Percentiles rank a stretch among this genome's conserved stretches.
Conservation (phyloP, 352 stramenopile genomes). For the Phytophthora megakarya region DNA sequence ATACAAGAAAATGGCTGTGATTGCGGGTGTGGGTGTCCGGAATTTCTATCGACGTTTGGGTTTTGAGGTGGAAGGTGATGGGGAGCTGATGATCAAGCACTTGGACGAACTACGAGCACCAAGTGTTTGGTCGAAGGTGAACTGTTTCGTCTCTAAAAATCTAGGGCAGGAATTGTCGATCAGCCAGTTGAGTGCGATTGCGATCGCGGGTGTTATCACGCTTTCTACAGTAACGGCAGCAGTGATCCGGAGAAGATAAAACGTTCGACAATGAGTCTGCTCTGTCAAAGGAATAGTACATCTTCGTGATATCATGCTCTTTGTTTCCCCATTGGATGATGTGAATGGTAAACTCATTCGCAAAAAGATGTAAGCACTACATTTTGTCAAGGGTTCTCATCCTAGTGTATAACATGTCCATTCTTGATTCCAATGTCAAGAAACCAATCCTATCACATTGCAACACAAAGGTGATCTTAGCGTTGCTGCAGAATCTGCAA, state of each 20-base stretch:
- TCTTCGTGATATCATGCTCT: not conserved
- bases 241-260: constrained; percentile 27
- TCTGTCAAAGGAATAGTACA: not conserved
- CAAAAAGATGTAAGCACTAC: not conserved
- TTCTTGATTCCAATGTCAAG: constrained; percentile 21
- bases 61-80: constrained; percentile 87
- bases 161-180: constrained; percentile 10
- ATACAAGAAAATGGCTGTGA: constrained; percentile 87
- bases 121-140: constrained; percentile 25
- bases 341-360: not conserved
- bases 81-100: constrained; percentile 89
- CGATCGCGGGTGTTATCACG: constrained; percentile 10
- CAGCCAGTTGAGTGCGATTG: constrained; percentile 5
- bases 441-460: constrained; percentile 3
- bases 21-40: constrained; percentile 89
- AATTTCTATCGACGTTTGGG: constrained; percentile 92
- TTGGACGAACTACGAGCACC: constrained; percentile 30
- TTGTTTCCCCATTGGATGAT: not conserved
- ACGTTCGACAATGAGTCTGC: not conserved
- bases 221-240: constrained; percentile 15
- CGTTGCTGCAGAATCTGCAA: constrained; percentile 95
- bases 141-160: constrained; percentile 9
- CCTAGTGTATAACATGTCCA: not conserved
- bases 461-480: constrained; percentile 23
- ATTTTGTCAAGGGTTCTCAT: not conserved